Conservation (phyloP, 495 filamentous ascomycete genomes). For the Trichoderma asperelloides region DNA sequence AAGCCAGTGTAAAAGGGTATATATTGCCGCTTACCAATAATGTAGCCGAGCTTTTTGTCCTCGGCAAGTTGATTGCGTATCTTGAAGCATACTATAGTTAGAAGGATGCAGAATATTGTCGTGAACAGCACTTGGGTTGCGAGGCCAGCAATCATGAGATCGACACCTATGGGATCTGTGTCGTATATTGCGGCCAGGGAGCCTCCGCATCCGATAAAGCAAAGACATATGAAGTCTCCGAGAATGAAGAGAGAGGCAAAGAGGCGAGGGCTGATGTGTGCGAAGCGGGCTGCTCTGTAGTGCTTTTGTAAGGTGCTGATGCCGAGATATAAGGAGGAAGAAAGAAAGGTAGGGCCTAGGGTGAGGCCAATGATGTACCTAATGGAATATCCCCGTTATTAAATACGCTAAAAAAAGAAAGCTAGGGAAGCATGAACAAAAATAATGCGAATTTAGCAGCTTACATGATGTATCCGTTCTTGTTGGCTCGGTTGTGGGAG, state of each 20-base stretch:
- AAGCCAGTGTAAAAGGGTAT: not conserved
- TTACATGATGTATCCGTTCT: not conserved
- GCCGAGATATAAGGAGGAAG: not conserved
- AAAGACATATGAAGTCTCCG: not conserved
- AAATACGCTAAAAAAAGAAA: too few species aligned
- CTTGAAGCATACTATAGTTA: not conserved
- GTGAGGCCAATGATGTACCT: conserved; percentile 2
- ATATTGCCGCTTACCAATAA: not conserved
- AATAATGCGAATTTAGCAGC: not conserved
- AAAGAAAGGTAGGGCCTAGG: not conserved
- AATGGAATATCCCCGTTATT: too few species aligned
- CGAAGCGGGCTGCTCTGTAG: not conserved
- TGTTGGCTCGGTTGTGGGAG: not conserved
- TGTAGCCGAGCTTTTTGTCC: not conserved
- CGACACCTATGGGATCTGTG: not conserved
- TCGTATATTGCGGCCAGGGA: not conserved
- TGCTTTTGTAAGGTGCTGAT: not conserved
- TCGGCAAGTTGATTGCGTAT: not conserved
- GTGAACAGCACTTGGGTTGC: not conserved
- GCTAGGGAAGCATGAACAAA: not conserved
- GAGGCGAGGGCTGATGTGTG: not conserved
- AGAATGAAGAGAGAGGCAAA: not conserved
- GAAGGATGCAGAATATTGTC: not conserved
- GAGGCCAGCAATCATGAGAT: not conserved
- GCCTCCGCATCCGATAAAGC: not conserved